phyloP scores from a whole-genome alignment of 2,329 filamentous ascomycete genomes.

The Ampelomyces quisqualis region DNA sequence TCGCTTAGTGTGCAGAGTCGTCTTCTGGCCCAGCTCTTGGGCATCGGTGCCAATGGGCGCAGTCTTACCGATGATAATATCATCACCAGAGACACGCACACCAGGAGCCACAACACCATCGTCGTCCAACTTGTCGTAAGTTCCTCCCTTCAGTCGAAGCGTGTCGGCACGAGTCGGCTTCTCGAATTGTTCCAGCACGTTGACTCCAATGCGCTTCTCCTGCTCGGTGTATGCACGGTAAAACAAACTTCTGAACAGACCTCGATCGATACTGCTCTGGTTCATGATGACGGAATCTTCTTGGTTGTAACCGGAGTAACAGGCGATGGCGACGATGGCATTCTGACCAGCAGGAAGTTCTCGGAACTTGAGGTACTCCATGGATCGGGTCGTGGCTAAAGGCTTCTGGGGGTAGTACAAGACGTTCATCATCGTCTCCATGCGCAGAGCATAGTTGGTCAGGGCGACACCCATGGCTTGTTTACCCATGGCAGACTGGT shows the following conservation, averaged over 20 bases:
- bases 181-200: slow-evolving; percentile 90
- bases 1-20: slow-evolving; percentile 84
- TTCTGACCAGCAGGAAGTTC: slow-evolving; percentile 97
- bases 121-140: slow-evolving; percentile 95
- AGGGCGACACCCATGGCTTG: slow-evolving; percentile 99
- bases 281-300: slow-evolving; percentile 99
- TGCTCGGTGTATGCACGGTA: slow-evolving; percentile 97
- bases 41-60: slow-evolving; percentile 90
- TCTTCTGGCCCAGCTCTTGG: slow-evolving; percentile 90
- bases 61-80: slow-evolving; percentile 99
- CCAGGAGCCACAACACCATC: slow-evolving; percentile 94
- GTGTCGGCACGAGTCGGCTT: slow-evolving; percentile 89
- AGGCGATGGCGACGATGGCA: slow-evolving; percentile 95
- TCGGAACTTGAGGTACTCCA: slow-evolving; percentile 98
- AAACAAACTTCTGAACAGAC: slow-evolving; percentile 95
- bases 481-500: slow-evolving; percentile 99
- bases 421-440: slow-evolving; percentile 99
- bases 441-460: slow-evolving; percentile 93
- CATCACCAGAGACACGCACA: slow-evolving; percentile 91
- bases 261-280: slow-evolving; percentile 97
- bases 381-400: slow-evolving; percentile 89
- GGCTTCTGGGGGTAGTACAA: slow-evolving; percentile 99
- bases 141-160: slow-evolving; percentile 87
- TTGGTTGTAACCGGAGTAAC: slow-evolving; percentile 98
- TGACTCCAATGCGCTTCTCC: slow-evolving; percentile 93